A percentile compares a stretch with the other conserved stretches of the same genome.
phyloP scores from a whole-genome alignment of 2,329 filamentous ascomycete species.

The Onygena corvina region DNA sequence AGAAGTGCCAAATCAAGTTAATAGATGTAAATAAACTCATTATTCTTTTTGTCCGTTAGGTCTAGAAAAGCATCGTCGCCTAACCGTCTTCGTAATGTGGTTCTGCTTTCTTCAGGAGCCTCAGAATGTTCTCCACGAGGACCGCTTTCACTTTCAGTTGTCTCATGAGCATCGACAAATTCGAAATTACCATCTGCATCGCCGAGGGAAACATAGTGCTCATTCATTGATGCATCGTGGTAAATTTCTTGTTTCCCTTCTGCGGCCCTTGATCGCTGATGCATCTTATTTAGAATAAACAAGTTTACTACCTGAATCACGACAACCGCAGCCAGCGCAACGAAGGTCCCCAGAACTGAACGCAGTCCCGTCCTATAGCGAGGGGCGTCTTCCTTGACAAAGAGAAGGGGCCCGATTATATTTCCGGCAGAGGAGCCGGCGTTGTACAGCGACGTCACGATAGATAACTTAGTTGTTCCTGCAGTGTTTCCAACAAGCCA shows the following conservation, averaged over 20 bases:
- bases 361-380: constrained; percentile 47
- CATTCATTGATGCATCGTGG: constrained; percentile 49
- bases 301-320: constrained; percentile 45
- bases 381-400: constrained; percentile 47
- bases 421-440: constrained; percentile 52
- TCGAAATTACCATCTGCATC: constrained; percentile 18
- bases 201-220: constrained; percentile 19
- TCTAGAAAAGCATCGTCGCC: constrained; percentile 40
- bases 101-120: constrained; percentile 21
- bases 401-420: constrained; percentile 55
- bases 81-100: constrained; percentile 28
- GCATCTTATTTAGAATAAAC: constrained; percentile 42
- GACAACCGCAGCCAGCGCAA: constrained; percentile 42
- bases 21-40: constrained; percentile 56
- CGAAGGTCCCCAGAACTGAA: constrained; percentile 36
- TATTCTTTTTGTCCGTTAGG: constrained; percentile 53
- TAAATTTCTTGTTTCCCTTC: constrained; percentile 51
- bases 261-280: constrained; percentile 43
- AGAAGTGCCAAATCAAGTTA: constrained; percentile 18
- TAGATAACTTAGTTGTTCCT: constrained; percentile 55
- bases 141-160: constrained; percentile 14
- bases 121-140: constrained; percentile 10
- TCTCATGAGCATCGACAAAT: neutral
- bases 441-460: constrained; percentile 53
- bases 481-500: constrained; percentile 61